phyloP scores from a whole-genome alignment of 495 filamentous ascomycete species.

The Pyrenula aspistea region DNA sequence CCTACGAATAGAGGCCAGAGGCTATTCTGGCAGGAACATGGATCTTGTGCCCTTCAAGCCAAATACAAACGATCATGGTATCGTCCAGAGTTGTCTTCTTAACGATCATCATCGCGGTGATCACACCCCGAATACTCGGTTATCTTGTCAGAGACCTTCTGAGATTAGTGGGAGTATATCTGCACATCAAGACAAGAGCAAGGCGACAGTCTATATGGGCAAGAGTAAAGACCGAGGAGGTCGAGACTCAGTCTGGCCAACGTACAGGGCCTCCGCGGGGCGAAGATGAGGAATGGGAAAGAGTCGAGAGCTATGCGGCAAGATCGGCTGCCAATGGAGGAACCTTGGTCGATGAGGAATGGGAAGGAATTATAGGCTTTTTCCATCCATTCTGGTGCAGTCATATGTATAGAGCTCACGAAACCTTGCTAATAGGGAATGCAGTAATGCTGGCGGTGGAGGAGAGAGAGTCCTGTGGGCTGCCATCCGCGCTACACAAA shows the following conservation, averaged over 20 bases:
- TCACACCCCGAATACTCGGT: background rate
- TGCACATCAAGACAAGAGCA: slow-evolving; percentile 53
- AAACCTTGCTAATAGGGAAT: slow-evolving; percentile 1
- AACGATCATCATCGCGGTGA: background rate
- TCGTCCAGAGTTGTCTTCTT: background rate
- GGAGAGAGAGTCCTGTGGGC: slow-evolving; percentile 97
- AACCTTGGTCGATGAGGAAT: slow-evolving; percentile 41
- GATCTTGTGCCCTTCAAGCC: background rate
- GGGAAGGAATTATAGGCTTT: slow-evolving; percentile 82
- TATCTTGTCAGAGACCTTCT: slow-evolving; percentile 24
- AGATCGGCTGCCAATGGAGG: slow-evolving; percentile 40
- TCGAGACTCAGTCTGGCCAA: slow-evolving; percentile 20
- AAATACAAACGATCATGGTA: background rate
- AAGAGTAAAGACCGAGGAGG: slow-evolving; percentile 46
- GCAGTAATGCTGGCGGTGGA: slow-evolving; percentile 86
- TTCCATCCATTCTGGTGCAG: slow-evolving; percentile 90
- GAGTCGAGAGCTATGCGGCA: slow-evolving; percentile 44
- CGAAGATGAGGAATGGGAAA: slow-evolving; percentile 66
- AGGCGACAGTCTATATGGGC: slow-evolving; percentile 50
- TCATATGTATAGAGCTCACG: background rate
- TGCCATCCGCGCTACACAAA: slow-evolving; percentile 82
- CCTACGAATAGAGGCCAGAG: too few relatives aligned
- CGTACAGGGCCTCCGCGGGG: slow-evolving; percentile 14
- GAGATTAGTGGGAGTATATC: slow-evolving; percentile 47
- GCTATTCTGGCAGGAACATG: background rate